Evolutionary conservation across 164 flowering plant genomes (phyloP), one percentile per base, ranked within the genome.

Genomic region (Protea cynaroides): DNA sequence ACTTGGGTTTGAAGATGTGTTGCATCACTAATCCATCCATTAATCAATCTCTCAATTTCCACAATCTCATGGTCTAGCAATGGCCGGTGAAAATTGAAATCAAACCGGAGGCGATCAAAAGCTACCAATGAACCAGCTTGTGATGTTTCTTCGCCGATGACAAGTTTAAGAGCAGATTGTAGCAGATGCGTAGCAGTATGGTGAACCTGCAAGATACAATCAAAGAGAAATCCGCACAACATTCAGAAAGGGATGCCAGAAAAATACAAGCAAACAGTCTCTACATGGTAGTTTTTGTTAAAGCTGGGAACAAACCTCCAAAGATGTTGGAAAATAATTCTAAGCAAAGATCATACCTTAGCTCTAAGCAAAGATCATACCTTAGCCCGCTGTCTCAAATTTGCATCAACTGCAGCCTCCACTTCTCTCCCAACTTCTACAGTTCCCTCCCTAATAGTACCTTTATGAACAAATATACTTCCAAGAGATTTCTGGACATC

Each of bases 61-160:
- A 71, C 63, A 18, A 93, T 71, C 74, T 93, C 96, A 65, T 69
- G 60, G 38, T 90, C 96, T 23, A 29, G 67, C 65, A 93, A 84
- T 58, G 96, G 85, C 59, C 90, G 80, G 68, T 87, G 88, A 75
- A 87, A 90, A 78, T 87, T 89, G 79, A 93, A 93, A 72, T 93
- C 98, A 79, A 93, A 93, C 67, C 98, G 86, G 29, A 93, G 86
- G 52, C 97, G 97, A 62, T 93, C 97, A 80, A 93, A 93, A 52
- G 84, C 90, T 61, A 93, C 98, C 79, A 93, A 66, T 1, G 98
- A 90, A 71, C 98, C 98, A 65, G 97, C 98, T 83, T 93, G 98
- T 64, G 98, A 85, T 71, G 96, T 90, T 81, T 90, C 96, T 62
- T 81, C 77, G 55, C 94, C 96, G 67, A 87, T 70, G 50, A 87